These are phyloP conservation scores for Penicillium thymicola DNA, from an alignment of 2,329 filamentous ascomycete species.

Conservation along the genomic window DNA sequence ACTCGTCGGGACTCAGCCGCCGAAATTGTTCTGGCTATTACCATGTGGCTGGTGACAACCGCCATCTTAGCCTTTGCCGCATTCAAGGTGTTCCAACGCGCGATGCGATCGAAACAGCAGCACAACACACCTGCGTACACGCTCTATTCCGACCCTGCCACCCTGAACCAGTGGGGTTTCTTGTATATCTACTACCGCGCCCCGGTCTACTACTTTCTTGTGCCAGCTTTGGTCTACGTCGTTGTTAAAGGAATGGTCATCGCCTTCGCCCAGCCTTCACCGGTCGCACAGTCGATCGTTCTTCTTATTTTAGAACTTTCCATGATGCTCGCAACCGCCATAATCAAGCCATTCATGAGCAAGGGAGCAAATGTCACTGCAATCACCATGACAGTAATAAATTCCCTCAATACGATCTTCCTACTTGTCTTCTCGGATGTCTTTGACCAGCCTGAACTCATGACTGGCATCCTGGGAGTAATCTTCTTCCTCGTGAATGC, in stretches of 20 bases:
- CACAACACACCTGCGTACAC: constrained; percentile 97
- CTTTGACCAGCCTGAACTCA: constrained; percentile 77
- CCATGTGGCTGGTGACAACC: constrained; percentile 80
- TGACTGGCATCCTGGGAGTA: constrained; percentile 83
- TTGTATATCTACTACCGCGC: constrained; percentile 95
- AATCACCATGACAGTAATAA: constrained; percentile 81
- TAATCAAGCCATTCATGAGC: constrained; percentile 94
- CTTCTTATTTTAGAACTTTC: constrained; percentile 77
- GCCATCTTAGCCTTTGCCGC: constrained; percentile 78
- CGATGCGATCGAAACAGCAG: constrained; percentile 79
- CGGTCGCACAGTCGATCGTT: constrained; percentile 74
- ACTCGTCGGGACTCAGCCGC: constrained; percentile 80
- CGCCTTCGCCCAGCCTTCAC: constrained; percentile 68
- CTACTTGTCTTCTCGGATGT: constrained; percentile 82
- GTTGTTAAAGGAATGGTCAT: constrained; percentile 85
- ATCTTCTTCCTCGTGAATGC: constrained; percentile 86
- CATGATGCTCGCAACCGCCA: constrained; percentile 73
- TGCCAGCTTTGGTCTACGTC: constrained; percentile 72
- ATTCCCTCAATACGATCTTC: constrained; percentile 88
- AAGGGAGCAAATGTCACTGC: constrained; percentile 97
- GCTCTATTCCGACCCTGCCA: constrained; percentile 86
- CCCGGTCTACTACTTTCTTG: constrained; percentile 90
- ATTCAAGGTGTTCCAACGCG: constrained; percentile 83
- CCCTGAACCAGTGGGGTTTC: constrained; percentile 97
- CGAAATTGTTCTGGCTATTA: constrained; percentile 79